Percentiles rank a stretch among this genome's conserved stretches.
These are phyloP conservation scores for Pythium brachiatum DNA, from an alignment of 352 stramenopile species.

Conservation along the genomic window DNA sequence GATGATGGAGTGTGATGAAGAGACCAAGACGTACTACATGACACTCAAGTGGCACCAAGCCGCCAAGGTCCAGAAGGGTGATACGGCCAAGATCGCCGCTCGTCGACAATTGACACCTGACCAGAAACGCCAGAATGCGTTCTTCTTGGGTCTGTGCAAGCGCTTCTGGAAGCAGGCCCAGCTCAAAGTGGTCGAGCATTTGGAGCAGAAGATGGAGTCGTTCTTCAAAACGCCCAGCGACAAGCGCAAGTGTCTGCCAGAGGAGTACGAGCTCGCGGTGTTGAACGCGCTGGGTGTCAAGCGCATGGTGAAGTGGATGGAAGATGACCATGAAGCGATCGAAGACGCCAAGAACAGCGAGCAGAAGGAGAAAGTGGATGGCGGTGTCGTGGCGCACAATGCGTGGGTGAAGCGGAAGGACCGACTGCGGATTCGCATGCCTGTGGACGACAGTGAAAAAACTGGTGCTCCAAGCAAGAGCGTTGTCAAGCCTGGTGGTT, in stretches of 20 bases:
- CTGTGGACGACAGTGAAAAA: slow-evolving; percentile 14
- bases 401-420: slow-evolving; percentile 81
- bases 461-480: slow-evolving; percentile 10
- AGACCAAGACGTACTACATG: slow-evolving; percentile 59
- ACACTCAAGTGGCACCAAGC: slow-evolving; percentile 84
- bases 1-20: slow-evolving; percentile 79
- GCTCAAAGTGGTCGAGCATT: slow-evolving; percentile 63
- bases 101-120: slow-evolving; percentile 56
- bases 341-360: slow-evolving; percentile 70
- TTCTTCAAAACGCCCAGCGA: slow-evolving; percentile 22
- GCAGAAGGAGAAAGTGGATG: slow-evolving; percentile 65
- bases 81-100: slow-evolving; percentile 82
- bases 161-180: slow-evolving; percentile 73
- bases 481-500: slow-evolving; percentile 13
- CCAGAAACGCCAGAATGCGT: slow-evolving; percentile 77
- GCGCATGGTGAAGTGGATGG: slow-evolving; percentile 74
- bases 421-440: slow-evolving; percentile 68
- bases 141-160: slow-evolving; percentile 73
- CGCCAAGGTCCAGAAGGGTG: slow-evolving; percentile 77
- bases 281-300: slow-evolving; percentile 64
- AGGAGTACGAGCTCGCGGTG: slow-evolving; percentile 56
- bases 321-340: slow-evolving; percentile 69
- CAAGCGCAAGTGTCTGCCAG: slow-evolving; percentile 24
- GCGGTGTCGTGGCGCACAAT: slow-evolving; percentile 68
- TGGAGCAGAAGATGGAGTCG: slow-evolving; percentile 57